phyloP scores from a whole-genome alignment of 164 flowering plant species.

The Vitis vinifera region DNA sequence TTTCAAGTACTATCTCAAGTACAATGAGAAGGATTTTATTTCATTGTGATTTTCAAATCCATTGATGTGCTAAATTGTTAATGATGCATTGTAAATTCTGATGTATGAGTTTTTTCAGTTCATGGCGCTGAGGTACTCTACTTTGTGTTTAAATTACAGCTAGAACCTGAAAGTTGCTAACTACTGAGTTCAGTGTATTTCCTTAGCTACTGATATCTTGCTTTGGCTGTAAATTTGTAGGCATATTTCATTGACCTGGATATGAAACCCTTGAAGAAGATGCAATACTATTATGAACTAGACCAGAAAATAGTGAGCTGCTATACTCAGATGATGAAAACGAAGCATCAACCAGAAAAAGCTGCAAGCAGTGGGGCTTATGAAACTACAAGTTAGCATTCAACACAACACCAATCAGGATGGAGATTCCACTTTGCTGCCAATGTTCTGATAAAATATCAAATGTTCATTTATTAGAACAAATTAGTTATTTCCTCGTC shows the following conservation, averaged over 20 bases:
- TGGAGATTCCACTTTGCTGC: neutral
- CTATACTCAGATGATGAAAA: constrained; percentile 42
- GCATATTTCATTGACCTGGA: constrained; percentile 81
- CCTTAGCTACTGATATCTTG: neutral
- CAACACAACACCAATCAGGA: neutral
- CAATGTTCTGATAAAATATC: neutral
- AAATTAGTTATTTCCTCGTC: neutral
- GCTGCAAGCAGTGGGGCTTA: constrained; percentile 2
- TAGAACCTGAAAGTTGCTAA: constrained; percentile 1
- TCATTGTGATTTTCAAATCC: neutral
- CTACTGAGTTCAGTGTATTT: neutral
- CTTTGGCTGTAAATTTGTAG: constrained; percentile 30
- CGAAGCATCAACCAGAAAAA: constrained; percentile 3
- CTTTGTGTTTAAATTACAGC: neutral
- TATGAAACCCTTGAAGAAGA: constrained; percentile 78
- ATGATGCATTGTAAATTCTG: neutral
- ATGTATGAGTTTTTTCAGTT: neutral
- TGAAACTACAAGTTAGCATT: constrained; percentile 7
- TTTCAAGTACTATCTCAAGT: neutral
- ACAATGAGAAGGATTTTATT: neutral
- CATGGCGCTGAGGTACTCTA: neutral
- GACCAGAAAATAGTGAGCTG: constrained; percentile 71
- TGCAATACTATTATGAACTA: constrained; percentile 68
- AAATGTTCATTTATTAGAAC: neutral
- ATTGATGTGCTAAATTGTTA: neutral